Conservation (phyloP, 352 stramenopile genomes). For the Blastocystis hominis region DNA sequence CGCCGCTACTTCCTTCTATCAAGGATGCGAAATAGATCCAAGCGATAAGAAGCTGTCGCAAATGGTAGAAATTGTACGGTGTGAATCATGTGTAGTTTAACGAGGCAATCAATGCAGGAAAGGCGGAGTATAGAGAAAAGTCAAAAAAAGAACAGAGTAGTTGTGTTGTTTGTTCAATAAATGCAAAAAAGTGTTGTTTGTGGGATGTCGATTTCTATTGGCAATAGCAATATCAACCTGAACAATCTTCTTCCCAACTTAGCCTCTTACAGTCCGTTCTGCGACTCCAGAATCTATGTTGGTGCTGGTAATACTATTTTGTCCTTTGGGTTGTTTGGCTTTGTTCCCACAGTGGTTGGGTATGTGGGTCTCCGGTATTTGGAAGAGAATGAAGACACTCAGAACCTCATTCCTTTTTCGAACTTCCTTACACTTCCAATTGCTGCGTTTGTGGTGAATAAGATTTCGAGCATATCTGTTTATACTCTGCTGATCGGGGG, state of each 20-base stretch:
- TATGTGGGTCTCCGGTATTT: neutral
- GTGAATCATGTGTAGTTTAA: neutral
- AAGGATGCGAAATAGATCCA: slow-evolving; percentile 43
- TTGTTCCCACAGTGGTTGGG: neutral
- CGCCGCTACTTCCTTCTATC: slow-evolving; percentile 38
- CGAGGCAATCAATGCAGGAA: slow-evolving; percentile 1
- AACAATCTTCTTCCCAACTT: neutral
- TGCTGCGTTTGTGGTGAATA: neutral
- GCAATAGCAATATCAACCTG: neutral
- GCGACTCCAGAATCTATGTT: slow-evolving; percentile 30
- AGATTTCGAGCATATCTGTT: neutral
- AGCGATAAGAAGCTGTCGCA: neutral
- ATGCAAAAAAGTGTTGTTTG: neutral
- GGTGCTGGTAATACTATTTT: slow-evolving; percentile 23
- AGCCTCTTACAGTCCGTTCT: neutral
- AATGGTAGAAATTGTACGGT: neutral
- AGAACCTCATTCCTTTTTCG: slow-evolving; percentile 21
- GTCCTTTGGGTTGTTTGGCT: slow-evolving; percentile 25
- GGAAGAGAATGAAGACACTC: slow-evolving; percentile 5
- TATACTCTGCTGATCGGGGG: neutral
- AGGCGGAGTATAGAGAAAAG: neutral
- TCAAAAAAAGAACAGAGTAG: neutral
- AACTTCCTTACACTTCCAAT: neutral
- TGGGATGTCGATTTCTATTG: neutral
- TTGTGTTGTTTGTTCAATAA: slow-evolving; percentile 39